Conservation (phyloP, 2,329 filamentous ascomycete species). For the Trichophyton verrucosum region DNA sequence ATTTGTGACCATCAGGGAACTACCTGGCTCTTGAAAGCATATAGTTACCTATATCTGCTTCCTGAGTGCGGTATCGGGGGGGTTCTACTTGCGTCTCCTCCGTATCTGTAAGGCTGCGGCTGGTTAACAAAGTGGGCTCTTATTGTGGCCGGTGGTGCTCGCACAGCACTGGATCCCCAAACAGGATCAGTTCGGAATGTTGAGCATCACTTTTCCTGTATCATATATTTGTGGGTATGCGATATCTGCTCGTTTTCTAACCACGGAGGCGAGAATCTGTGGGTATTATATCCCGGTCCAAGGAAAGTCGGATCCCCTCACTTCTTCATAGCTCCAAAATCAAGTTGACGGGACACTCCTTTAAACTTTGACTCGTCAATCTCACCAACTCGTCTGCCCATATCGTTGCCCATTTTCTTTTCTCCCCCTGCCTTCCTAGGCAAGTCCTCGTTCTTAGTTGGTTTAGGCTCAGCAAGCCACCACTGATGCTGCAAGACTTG, state of each 20-base stretch:
- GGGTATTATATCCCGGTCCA: neutral
- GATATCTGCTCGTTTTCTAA: neutral
- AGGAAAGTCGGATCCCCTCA: neutral
- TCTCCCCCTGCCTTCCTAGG: constrained; percentile 63
- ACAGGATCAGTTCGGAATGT: neutral
- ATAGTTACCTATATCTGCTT: too few relatives aligned
- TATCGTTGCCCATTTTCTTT: constrained; percentile 67
- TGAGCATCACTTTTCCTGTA: neutral
- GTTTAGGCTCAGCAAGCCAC: constrained; percentile 74
- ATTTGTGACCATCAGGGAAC: too few relatives aligned
- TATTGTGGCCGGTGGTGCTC: too few relatives aligned
- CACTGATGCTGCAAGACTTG: constrained; percentile 71
- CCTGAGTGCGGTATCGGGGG: too few relatives aligned
- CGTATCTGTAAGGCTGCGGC: too few relatives aligned
- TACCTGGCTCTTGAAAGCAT: too few relatives aligned
- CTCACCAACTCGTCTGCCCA: constrained; percentile 63
- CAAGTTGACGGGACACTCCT: constrained; percentile 71
- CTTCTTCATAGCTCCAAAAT: constrained; percentile 46
- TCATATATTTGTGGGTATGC: neutral
- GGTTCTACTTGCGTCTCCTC: too few relatives aligned
- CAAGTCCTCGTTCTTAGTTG: constrained; percentile 68
- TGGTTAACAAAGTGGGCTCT: too few relatives aligned
- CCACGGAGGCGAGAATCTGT: neutral
- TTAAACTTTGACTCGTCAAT: constrained; percentile 52
- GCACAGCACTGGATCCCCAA: too few relatives aligned